Evolutionary conservation across 164 flowering plant genomes (phyloP), one percentile per base, ranked within the genome.

Genomic region (Tetrastigma voinierianum): DNA sequence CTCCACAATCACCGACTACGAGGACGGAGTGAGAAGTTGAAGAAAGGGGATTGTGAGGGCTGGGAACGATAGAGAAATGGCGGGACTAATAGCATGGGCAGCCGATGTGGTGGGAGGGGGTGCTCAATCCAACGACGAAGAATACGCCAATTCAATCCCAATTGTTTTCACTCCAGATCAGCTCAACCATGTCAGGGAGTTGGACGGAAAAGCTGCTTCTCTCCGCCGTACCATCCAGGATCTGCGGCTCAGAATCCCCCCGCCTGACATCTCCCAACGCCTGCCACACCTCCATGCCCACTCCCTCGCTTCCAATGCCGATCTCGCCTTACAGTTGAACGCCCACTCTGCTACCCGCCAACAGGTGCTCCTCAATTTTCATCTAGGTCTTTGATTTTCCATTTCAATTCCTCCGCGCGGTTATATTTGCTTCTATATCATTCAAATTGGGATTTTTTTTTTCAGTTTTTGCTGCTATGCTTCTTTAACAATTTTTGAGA

Each of bases 31-130:
- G 40, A 32, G 40, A 32, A 32, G 40, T 32, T 32, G 40, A 32
- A 32, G 19, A 32, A 49, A 2, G 20, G 47, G 24, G 11, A 40
- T 25, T 25, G 10, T 3, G 10, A 24, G 9, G 53, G 2, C 18
- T 23, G 57, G 51, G 45, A 51, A 55, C 53, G 51, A 40, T 46
- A 48, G 59, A 62, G 76, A 66, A 55, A 90, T 94, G 98, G 96
- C 97, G 13, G 96, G 98, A 14, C 71, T 91, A 70, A 78, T 94
- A 16, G 96, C 98, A n/a, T 94, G 98, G 97, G 97, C 97, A 18
- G 96, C 97, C n/a, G 97, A 88, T 62, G 96, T 88, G 2, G 97
- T 90, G 1, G 87, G 87, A 53, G 81, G 82, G 11, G 80, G 81
- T 17, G 86, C 78, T 10, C 74, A 74, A 1, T 60, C 65, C 61